Evolutionary conservation across 2,329 filamentous ascomycete genomes (phyloP).

Genomic region (Kalmusia sp.): DNA sequence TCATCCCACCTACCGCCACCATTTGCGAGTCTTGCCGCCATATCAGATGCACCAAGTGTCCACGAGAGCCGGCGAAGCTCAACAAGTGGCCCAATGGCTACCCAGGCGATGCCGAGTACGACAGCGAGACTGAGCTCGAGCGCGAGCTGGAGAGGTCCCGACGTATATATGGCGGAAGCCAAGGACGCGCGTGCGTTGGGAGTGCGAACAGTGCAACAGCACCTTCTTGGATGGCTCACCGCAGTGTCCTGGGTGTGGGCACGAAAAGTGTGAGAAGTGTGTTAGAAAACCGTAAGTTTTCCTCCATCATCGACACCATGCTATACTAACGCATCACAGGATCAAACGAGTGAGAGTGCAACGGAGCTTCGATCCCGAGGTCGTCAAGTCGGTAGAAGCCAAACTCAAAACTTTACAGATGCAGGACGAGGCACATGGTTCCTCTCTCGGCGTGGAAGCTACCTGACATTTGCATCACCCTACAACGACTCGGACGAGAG

Average conservation of each 20-base stretch:
- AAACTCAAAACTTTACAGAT: constrained; percentile 53
- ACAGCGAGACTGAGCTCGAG: constrained; percentile 41
- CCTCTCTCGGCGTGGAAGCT: constrained; percentile 3
- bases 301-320: too few relatives aligned
- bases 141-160: constrained; percentile 31
- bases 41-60: constrained; percentile 79
- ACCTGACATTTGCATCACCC: not conserved
- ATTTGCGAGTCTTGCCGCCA: constrained; percentile 75
- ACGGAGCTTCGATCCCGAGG: constrained; percentile 66
- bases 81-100: constrained; percentile 74
- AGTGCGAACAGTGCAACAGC: constrained; percentile 69
- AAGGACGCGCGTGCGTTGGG: constrained; percentile 53
- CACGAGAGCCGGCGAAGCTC: constrained; percentile 76
- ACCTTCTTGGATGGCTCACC: constrained; percentile 64
- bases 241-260: constrained; percentile 66
- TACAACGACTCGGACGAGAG: not conserved
- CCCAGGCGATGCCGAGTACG: constrained; percentile 64
- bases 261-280: constrained; percentile 67
- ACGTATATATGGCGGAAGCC: constrained; percentile 54
- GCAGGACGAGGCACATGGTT: constrained; percentile 25
- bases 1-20: constrained; percentile 59
- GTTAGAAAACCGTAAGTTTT: constrained; percentile 58
- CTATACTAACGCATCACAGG: constrained; percentile 37
- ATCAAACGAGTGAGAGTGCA: constrained; percentile 63
- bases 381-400: constrained; percentile 64